Percentiles rank a stretch among this genome's conserved stretches.
phyloP scores from a whole-genome alignment of 2,329 filamentous ascomycete genomes.

The Aureobasidium melanogenum region DNA sequence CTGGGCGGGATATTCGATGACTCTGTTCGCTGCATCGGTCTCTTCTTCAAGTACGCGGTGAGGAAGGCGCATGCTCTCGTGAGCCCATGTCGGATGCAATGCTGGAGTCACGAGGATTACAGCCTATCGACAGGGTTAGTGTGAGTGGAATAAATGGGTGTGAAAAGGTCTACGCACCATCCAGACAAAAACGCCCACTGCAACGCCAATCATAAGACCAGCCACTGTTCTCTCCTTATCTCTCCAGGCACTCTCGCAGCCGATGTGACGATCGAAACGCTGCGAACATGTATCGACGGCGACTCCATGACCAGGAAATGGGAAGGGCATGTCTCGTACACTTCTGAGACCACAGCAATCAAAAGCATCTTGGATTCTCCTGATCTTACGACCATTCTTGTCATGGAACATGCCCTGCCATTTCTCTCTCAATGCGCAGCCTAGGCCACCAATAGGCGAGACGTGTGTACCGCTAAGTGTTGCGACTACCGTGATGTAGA shows the following conservation, averaged over 20 bases:
- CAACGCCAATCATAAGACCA: conserved; percentile 47
- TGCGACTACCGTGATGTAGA: conserved; percentile 33
- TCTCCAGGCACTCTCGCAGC: conserved; percentile 51
- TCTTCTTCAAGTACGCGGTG: neutral
- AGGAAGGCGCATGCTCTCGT: conserved; percentile 9
- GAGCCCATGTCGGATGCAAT: conserved; percentile 20
- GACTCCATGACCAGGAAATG: conserved; percentile 40
- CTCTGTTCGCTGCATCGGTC: neutral
- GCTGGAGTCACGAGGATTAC: conserved; percentile 20
- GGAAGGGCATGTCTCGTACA: conserved; percentile 52
- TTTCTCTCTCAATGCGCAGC: conserved; percentile 47
- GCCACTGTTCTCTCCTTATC: conserved; percentile 44
- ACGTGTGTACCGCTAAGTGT: conserved; percentile 37
- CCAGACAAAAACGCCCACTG: conserved; percentile 44
- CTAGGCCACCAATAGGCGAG: conserved; percentile 28
- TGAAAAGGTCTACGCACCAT: conserved; percentile 37
- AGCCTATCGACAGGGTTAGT: conserved; percentile 16
- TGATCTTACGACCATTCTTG: conserved; percentile 45
- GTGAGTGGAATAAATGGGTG: neutral
- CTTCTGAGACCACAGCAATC: conserved; percentile 58
- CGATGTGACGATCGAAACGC: conserved; percentile 36
- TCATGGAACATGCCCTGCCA: conserved; percentile 48
- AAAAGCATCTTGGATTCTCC: conserved; percentile 55
- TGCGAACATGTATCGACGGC: conserved; percentile 35
- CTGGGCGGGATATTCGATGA: neutral